Conservation (phyloP, 768 basidiomycete genomes). For the Mycena rebaudengoi region DNA sequence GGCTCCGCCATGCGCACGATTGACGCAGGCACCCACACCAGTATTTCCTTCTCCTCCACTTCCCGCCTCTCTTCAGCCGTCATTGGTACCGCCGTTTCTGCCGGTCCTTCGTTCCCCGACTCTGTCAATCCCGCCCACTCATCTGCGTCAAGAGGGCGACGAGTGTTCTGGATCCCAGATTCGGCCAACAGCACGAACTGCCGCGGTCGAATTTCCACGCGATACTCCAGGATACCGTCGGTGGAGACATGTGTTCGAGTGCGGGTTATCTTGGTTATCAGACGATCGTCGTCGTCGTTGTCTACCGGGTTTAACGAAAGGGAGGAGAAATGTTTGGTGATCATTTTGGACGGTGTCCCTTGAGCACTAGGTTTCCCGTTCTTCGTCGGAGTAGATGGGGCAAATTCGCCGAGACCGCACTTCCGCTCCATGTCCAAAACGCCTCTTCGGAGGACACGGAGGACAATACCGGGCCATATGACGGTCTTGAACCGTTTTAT, state of each 20-base stretch:
- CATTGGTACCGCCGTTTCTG: constrained; percentile 50
- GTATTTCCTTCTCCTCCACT: constrained; percentile 18
- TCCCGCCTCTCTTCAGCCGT: constrained; percentile 44
- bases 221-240: constrained; percentile 78
- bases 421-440: constrained; percentile 58
- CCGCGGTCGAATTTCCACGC: constrained; percentile 76
- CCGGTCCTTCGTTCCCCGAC: constrained; percentile 49
- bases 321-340: constrained; percentile 63
- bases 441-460: constrained; percentile 74
- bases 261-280: constrained; percentile 74
- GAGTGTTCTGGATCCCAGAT: constrained; percentile 69
- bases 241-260: constrained; percentile 74
- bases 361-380: constrained; percentile 32
- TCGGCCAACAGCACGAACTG: constrained; percentile 72
- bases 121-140: constrained; percentile 64
- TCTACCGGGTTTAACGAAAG: constrained; percentile 48
- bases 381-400: constrained; percentile 49
- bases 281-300: constrained; percentile 46
- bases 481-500: constrained; percentile 86
- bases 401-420: background rate
- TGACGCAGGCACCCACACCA: constrained; percentile 84
- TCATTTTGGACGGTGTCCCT: constrained; percentile 65
- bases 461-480: constrained; percentile 79
- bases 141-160: constrained; percentile 56
- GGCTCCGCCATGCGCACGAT: constrained; percentile 79